phyloP scores from a whole-genome alignment of 805 yeast genomes.

The Kuraishia molischiana region DNA sequence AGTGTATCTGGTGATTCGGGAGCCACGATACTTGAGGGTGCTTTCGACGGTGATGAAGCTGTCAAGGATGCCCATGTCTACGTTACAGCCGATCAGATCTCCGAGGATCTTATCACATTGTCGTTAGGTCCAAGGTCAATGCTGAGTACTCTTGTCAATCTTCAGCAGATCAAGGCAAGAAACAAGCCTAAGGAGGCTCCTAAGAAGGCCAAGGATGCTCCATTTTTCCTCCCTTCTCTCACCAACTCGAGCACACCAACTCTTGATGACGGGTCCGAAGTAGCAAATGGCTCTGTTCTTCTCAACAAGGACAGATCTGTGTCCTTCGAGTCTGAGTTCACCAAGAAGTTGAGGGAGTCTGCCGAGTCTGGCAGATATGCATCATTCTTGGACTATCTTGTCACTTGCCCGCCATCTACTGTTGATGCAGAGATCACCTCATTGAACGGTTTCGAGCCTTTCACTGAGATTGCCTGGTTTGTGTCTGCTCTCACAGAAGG shows the following conservation, averaged over 20 bases:
- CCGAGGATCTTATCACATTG: conserved; percentile 54
- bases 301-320: conserved; percentile 19
- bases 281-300: conserved; percentile 13
- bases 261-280: conserved; percentile 14
- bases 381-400: conserved; percentile 44
- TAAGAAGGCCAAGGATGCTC: conserved; percentile 70
- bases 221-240: conserved; percentile 66
- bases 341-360: conserved; percentile 51
- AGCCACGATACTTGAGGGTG: conserved; percentile 64
- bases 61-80: conserved; percentile 23
- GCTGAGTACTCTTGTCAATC: conserved; percentile 65
- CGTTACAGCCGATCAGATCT: conserved; percentile 53
- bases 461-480: conserved; percentile 54
- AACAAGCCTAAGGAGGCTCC: conserved; percentile 88
- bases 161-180: conserved; percentile 77
- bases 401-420: conserved; percentile 60
- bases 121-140: conserved; percentile 71
- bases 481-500: conserved; percentile 61
- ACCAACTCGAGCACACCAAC: conserved; percentile 6
- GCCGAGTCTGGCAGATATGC: conserved; percentile 27
- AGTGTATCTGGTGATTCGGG: conserved; percentile 76
- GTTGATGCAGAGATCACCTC: conserved; percentile 86
- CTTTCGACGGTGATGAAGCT: conserved; percentile 40
- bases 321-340: conserved; percentile 67
- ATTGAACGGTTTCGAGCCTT: conserved; percentile 55